A percentile compares a stretch with the other conserved stretches of the same genome.
These are phyloP conservation scores for Mycena haematopus DNA, from an alignment of 768 basidiomycete genomes.

Conservation along the genomic window DNA sequence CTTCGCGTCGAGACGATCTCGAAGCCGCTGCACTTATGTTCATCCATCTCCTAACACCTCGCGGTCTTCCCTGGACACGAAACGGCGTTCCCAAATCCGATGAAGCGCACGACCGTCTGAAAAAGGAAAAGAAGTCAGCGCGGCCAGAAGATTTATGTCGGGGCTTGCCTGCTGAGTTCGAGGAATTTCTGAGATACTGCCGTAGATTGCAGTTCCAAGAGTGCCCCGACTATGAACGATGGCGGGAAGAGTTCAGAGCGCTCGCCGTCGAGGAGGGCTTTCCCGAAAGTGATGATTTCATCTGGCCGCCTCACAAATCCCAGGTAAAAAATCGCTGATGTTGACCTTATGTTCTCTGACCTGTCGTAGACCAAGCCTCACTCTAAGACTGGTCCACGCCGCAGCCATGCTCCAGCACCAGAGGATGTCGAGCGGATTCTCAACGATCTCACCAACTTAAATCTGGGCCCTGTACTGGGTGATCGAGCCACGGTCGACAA, in stretches of 20 bases:
- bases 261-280: constrained; percentile 69
- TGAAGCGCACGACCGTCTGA: constrained; percentile 65
- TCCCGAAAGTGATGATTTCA: constrained; percentile 61
- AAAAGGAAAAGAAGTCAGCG: constrained; percentile 65
- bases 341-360: constrained; percentile 29
- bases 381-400: constrained; percentile 45
- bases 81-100: constrained; percentile 81
- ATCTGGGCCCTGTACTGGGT: constrained; percentile 58
- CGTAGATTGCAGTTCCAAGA: constrained; percentile 73
- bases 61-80: constrained; percentile 79
- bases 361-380: constrained; percentile 22
- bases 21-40: constrained; percentile 82
- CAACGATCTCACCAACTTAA: constrained; percentile 62
- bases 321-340: constrained; percentile 31
- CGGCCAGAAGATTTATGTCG: constrained; percentile 71
- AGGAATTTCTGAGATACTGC: constrained; percentile 78
- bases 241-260: constrained; percentile 68
- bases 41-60: constrained; percentile 79
- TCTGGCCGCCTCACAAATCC: constrained; percentile 73
- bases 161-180: constrained; percentile 73
- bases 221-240: constrained; percentile 67
- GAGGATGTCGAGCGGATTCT: constrained; percentile 63
- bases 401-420: constrained; percentile 45
- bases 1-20: constrained; percentile 79
- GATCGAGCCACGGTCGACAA: constrained; percentile 57